Evolutionary conservation across 2,329 filamentous ascomycete genomes (phyloP).

Genomic region (Trichophyton rubrum): DNA sequence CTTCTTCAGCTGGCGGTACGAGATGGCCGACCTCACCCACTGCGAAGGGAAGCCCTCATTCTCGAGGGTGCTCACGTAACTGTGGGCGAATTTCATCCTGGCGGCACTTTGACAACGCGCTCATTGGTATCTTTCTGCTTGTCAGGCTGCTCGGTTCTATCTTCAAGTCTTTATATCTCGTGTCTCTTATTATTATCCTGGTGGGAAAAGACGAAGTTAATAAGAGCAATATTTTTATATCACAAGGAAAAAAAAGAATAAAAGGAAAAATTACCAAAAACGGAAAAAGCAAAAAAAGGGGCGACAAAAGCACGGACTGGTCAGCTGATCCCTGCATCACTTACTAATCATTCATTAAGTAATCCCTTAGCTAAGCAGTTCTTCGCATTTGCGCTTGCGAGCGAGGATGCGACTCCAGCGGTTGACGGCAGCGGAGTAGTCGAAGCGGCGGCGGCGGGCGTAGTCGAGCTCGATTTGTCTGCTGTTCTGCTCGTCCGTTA

Average conservation of each 20-base stretch:
- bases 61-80: constrained; percentile 57
- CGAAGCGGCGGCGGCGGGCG: constrained; percentile 37
- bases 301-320: not conserved
- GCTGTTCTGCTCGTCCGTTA: constrained; percentile 30
- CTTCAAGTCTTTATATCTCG: not conserved
- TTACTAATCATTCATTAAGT: not conserved
- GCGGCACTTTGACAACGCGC: not conserved
- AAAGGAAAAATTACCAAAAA: not conserved
- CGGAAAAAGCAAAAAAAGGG: not conserved
- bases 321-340: not conserved
- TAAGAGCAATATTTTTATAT: not conserved
- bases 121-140: not conserved
- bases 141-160: not conserved
- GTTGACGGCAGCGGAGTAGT: constrained; percentile 58
- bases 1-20: constrained; percentile 77
- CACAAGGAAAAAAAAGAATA: not conserved
- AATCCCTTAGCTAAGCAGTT: constrained; percentile 13
- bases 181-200: not conserved
- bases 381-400: constrained; percentile 47
- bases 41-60: constrained; percentile 62
- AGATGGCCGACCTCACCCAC: constrained; percentile 62
- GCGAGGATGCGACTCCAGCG: constrained; percentile 58
- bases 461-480: constrained; percentile 29
- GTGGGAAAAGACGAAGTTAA: not conserved
- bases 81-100: constrained; percentile 74